These are phyloP conservation scores for Corynascus novoguineensis DNA, from an alignment of 495 filamentous ascomycete species.

Conservation along the genomic window DNA sequence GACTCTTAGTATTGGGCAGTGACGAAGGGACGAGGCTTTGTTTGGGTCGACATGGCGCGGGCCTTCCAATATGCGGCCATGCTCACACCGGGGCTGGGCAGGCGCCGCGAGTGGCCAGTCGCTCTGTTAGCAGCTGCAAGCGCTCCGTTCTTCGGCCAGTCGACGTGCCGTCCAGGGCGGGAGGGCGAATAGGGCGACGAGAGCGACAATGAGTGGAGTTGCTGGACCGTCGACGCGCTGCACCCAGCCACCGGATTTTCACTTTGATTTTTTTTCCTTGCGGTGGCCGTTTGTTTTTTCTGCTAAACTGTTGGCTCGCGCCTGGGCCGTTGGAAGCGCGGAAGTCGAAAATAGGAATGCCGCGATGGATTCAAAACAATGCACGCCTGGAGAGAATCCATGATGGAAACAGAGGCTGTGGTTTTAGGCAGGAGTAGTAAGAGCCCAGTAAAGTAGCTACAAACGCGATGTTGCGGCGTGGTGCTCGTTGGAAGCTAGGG, in stretches of 20 bases:
- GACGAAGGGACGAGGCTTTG: slow-evolving; percentile 20
- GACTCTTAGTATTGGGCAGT: slow-evolving; percentile 30
- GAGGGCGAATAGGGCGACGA: slow-evolving; percentile 14
- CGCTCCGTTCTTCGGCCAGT: slow-evolving; percentile 20
- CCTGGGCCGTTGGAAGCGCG: background rate
- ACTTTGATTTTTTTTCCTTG: slow-evolving; percentile 7
- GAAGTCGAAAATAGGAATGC: slow-evolving; percentile 5
- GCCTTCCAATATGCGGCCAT: slow-evolving; percentile 37
- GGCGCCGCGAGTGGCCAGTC: slow-evolving; percentile 27
- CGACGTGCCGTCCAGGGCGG: slow-evolving; percentile 10
- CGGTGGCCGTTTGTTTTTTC: background rate
- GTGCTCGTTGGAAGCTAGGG: background rate
- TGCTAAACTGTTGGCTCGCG: background rate
- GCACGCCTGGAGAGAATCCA: background rate
- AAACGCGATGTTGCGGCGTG: slow-evolving; percentile 11
- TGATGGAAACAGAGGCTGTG: background rate
- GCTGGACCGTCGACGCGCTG: slow-evolving; percentile 19
- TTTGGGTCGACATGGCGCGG: slow-evolving; percentile 30
- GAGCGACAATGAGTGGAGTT: slow-evolving; percentile 18
- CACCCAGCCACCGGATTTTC: slow-evolving; percentile 34
- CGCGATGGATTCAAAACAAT: slow-evolving; percentile 10
- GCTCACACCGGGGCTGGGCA: slow-evolving; percentile 26
- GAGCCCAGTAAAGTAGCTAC: background rate
- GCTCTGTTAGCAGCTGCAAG: slow-evolving; percentile 19
- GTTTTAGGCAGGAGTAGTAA: slow-evolving; percentile 4